Percentiles rank a stretch among this genome's conserved stretches.
These are phyloP conservation scores for Diaporthe humulicola DNA, from an alignment of 2,329 filamentous ascomycete genomes.

Conservation along the genomic window DNA sequence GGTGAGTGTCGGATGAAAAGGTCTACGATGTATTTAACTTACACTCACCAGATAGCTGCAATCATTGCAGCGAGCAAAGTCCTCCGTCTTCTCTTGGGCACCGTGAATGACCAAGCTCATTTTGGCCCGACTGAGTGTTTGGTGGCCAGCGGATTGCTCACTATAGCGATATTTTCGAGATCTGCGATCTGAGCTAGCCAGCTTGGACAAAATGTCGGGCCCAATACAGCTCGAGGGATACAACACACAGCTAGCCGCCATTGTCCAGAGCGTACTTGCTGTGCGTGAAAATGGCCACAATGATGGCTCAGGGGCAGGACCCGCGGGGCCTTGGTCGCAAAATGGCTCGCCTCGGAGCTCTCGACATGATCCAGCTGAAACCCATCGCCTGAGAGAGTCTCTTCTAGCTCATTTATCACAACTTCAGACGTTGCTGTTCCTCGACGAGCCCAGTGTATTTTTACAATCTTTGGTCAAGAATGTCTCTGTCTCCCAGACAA, in stretches of 20 bases:
- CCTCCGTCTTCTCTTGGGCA: too few species aligned
- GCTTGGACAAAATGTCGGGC: neutral
- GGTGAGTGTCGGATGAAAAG: neutral
- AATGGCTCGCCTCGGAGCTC: neutral
- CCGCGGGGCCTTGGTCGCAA: neutral
- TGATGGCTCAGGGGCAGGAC: neutral
- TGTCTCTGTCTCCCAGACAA: neutral
- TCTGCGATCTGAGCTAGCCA: neutral
- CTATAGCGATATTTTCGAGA: neutral
- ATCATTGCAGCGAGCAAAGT: neutral
- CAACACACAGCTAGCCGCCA: slow-evolving; percentile 8
- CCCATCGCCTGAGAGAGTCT: neutral
- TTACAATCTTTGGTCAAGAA: slow-evolving; percentile 4
- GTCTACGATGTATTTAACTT: neutral
- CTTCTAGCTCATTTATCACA: neutral
- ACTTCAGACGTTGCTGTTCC: neutral
- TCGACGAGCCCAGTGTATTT: neutral
- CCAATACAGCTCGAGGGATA: neutral
- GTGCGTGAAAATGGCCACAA: neutral
- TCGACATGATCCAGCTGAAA: neutral
- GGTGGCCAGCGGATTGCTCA: neutral
- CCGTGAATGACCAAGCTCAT: neutral
- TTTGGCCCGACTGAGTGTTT: neutral
- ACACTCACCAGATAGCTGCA: neutral
- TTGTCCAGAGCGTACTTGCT: slow-evolving; percentile 3